A percentile compares a stretch with the other conserved stretches of the same genome.
These are phyloP conservation scores for Rhodomyrtus psidioides DNA, from an alignment of 441 rosid genomes.

Conservation along the genomic window DNA sequence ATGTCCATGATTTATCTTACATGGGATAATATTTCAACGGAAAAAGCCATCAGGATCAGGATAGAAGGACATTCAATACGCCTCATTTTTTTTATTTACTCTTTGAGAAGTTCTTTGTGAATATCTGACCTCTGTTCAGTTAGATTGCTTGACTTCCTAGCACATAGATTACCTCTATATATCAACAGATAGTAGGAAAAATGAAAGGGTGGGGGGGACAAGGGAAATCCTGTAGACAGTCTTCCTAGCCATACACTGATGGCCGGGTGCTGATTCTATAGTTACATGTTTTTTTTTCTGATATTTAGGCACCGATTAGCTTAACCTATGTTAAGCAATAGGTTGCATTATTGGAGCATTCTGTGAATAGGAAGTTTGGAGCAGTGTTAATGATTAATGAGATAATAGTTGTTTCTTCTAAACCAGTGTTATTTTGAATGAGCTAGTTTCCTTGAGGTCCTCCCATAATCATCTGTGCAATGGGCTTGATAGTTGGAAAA, in stretches of 20 bases:
- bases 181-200: neutral
- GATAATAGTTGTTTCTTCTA: neutral
- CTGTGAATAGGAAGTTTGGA: neutral
- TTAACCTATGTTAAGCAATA: neutral
- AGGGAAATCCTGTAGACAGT: neutral
- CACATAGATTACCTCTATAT: neutral
- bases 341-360: neutral
- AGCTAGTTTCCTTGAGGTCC: neutral
- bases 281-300: neutral
- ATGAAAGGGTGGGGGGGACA: neutral
- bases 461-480: neutral
- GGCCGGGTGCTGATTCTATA: neutral
- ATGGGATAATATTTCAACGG: neutral
- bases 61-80: neutral
- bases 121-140: neutral
- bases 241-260: neutral
- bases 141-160: neutral
- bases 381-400: neutral
- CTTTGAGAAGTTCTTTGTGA: neutral
- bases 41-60: neutral
- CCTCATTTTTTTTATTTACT: neutral
- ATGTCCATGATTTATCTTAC: neutral
- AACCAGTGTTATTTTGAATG: neutral
- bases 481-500: neutral
- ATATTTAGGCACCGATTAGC: neutral